Evolutionary conservation across 805 yeast genomes (phyloP).

Genomic region (Candida maltosa): DNA sequence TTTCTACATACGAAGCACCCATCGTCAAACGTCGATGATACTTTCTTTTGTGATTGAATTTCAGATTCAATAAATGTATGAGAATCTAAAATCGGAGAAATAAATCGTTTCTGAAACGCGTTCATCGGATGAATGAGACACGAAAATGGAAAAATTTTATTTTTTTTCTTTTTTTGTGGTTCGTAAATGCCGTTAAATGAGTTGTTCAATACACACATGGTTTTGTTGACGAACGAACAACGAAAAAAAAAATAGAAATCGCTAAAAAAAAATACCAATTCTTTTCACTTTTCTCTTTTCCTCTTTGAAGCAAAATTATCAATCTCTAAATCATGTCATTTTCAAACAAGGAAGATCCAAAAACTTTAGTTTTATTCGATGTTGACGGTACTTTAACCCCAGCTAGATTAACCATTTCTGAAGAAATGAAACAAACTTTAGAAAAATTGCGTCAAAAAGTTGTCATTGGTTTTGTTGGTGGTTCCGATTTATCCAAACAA

Average conservation of each 20-base stretch:
- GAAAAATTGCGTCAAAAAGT: constrained; percentile 81
- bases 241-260: too few species aligned
- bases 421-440: constrained; percentile 74
- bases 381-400: constrained; percentile 99
- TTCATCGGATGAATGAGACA: background rate
- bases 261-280: too few species aligned
- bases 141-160: background rate
- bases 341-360: constrained; percentile 75
- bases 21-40: too few species aligned
- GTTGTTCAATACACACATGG: too few species aligned
- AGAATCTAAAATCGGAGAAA: too few species aligned
- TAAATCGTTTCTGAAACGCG: too few species aligned
- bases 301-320: background rate
- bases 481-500: constrained; percentile 92
- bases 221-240: too few species aligned
- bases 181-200: too few species aligned
- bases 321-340: constrained; percentile 44
- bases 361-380: constrained; percentile 88
- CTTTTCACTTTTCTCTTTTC: too few species aligned
- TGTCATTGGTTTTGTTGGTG: constrained; percentile 97
- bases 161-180: background rate
- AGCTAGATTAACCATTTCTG: constrained; percentile 77
- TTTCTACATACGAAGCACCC: too few species aligned
- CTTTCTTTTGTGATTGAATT: too few species aligned
- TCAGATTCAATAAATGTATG: too few species aligned